Percentiles rank a stretch among this genome's conserved stretches.
phyloP scores from a whole-genome alignment of 2,329 filamentous ascomycete genomes.

The Lecanosticta acicola region DNA sequence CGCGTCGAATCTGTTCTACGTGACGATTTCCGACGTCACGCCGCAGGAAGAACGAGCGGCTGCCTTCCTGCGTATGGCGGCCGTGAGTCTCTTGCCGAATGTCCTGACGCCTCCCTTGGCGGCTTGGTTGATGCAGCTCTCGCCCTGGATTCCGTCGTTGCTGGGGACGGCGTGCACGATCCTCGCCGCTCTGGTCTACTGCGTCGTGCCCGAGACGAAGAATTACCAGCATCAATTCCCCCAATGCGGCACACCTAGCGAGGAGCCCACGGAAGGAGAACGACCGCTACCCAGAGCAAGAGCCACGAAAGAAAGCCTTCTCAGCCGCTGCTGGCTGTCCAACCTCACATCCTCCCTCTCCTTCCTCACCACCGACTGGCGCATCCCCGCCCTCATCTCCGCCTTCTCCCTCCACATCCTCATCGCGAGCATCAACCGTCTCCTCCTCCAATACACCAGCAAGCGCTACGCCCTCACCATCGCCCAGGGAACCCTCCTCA shows the following conservation, averaged over 20 bases:
- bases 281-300: not conserved
- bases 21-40: constrained; percentile 30
- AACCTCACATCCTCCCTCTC: constrained; percentile 19
- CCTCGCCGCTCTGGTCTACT: constrained; percentile 14
- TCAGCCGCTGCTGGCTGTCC: not conserved
- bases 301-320: constrained; percentile 1
- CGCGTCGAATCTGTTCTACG: constrained; percentile 26
- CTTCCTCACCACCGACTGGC: constrained; percentile 30
- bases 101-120: constrained; percentile 31
- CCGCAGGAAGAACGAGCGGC: constrained; percentile 24
- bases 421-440: constrained; percentile 21
- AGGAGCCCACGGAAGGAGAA: not conserved
- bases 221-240: constrained; percentile 17
- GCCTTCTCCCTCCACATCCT: constrained; percentile 29
- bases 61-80: constrained; percentile 30
- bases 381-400: constrained; percentile 29
- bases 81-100: constrained; percentile 24
- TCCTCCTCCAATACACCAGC: constrained; percentile 51
- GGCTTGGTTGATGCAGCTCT: constrained; percentile 32
- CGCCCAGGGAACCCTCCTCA: constrained; percentile 29
- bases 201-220: constrained; percentile 33
- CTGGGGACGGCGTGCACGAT: constrained; percentile 20
- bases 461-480: constrained; percentile 48
- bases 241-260: not conserved
- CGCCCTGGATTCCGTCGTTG: constrained; percentile 32